Base-by-base conservation (phyloP, 2,329 filamentous ascomycete genomes). In the Aspergillus pseudoviridinutans region DNA sequence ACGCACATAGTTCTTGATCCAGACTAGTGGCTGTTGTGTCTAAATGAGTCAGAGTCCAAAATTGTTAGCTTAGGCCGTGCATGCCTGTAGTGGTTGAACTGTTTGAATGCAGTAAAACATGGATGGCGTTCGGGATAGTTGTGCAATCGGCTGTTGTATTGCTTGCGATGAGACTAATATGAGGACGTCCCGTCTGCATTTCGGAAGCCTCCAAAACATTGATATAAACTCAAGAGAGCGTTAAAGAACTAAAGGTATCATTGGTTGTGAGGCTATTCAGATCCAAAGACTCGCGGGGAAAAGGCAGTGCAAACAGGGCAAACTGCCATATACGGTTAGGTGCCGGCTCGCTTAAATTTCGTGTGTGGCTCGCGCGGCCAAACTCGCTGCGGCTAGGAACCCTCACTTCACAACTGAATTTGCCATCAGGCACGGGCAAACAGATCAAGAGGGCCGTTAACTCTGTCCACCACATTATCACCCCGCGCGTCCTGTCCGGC, bases 321-420 rank as follows among this genome's bases (percentile, higher is more conserved):
- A 66, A 56, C 61, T 67, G 52, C 74, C 68, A 29, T 53, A 74
- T 70, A 27, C 25, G 68, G 71, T 68, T 72, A 73, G 71, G 69
- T 66, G 68, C 63, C 62, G 60, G 60, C 74, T 77, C 75, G 75
- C 75, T 77, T 77, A 77, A 76, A 76, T 74, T 76, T 76, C 72
- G 71, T 74, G 70, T 73, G 69, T 74, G 71, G 66, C 69, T 72
- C 71, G 64, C 61, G 61, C 55, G 56, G 63, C 59, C 63, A 58
- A 64, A 64, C 59, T 47, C 56, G 59, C 66, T 65, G 66, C 65
- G 65, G 63, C 67, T 64, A 58, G 57, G 58, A 64, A 64, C 62
- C 59, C 61, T 68, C 64, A 55, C 49, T 53, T 54, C 55, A 64
- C 64, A 66, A 67, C 61, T 57, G 59, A 63, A 63, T 67, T 68